These are phyloP conservation scores for Venturia effusa DNA, from an alignment of 2,329 filamentous ascomycete genomes.

Conservation along the genomic window DNA sequence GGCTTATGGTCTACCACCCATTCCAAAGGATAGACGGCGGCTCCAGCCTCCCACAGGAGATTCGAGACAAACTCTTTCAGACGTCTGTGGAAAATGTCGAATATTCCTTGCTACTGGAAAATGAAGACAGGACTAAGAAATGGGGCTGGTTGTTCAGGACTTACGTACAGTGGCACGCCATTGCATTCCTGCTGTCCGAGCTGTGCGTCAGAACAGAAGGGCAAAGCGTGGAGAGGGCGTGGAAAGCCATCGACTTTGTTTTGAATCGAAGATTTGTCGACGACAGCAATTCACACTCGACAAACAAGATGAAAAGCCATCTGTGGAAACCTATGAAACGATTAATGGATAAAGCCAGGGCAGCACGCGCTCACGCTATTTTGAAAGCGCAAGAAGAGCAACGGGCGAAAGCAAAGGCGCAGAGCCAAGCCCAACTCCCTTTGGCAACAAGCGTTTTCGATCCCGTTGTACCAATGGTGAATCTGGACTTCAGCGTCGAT, in stretches of 20 bases:
- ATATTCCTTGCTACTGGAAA: slow-evolving; percentile 54
- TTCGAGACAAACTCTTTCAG: slow-evolving; percentile 57
- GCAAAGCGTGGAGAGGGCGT: slow-evolving; percentile 48
- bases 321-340: slow-evolving; percentile 42
- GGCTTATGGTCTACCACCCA: slow-evolving; percentile 66
- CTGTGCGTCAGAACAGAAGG: slow-evolving; percentile 47
- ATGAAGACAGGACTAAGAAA: slow-evolving; percentile 48
- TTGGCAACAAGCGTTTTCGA: neutral
- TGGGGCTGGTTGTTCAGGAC: slow-evolving; percentile 57
- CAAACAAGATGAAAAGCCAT: slow-evolving; percentile 34
- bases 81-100: slow-evolving; percentile 67
- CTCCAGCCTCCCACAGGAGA: slow-evolving; percentile 47
- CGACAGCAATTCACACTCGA: slow-evolving; percentile 17
- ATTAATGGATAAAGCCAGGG: slow-evolving; percentile 6
- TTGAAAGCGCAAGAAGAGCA: neutral
- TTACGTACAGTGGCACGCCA: slow-evolving; percentile 55
- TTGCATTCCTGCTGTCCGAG: slow-evolving; percentile 51
- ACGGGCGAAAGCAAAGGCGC: neutral
- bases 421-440: neutral
- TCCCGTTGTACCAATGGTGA: slow-evolving; percentile 3
- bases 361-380: slow-evolving; percentile 3
- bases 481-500: slow-evolving; percentile 7
- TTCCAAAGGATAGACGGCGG: slow-evolving; percentile 50
- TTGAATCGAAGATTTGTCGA: slow-evolving; percentile 30
- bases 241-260: slow-evolving; percentile 43